Percentiles rank a stretch among this genome's conserved stretches.
Evolutionary conservation across 2,329 filamentous ascomycete species (phyloP).

Genomic region (Exophiala alcalophila): DNA sequence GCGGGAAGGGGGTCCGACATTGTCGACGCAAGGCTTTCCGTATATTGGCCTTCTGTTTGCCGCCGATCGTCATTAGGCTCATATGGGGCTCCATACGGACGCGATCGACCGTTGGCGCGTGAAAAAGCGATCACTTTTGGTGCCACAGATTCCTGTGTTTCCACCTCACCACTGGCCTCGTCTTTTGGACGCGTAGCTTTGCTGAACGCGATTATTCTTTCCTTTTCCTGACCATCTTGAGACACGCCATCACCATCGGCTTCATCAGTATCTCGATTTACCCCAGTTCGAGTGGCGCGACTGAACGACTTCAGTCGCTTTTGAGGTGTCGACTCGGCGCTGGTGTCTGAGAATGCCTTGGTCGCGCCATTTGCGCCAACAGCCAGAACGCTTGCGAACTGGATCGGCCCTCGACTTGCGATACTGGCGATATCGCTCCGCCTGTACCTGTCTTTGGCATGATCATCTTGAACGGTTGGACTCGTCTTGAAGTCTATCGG

Average conservation of each 20-base stretch:
- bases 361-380: conserved; percentile 3
- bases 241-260: conserved; percentile 16
- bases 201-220: conserved; percentile 18
- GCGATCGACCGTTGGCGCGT: conserved; percentile 15
- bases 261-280: neutral
- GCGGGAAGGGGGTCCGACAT: conserved; percentile 18
- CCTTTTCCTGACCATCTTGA: conserved; percentile 8
- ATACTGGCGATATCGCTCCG: conserved; percentile 17
- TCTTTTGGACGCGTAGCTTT: conserved; percentile 11
- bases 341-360: conserved; percentile 20
- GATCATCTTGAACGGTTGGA: conserved; percentile 1
- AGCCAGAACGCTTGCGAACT: conserved; percentile 11
- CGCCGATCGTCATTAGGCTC: conserved; percentile 3
- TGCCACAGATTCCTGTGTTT: conserved; percentile 1
- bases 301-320: conserved; percentile 16
- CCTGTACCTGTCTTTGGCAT: neutral
- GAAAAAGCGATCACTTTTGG: conserved; percentile 19
- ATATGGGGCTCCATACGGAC: conserved; percentile 5
- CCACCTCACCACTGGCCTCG: neutral
- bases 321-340: conserved; percentile 13
- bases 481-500: conserved; percentile 21
- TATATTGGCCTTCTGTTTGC: conserved; percentile 1
- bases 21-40: conserved; percentile 11
- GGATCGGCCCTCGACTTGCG: conserved; percentile 18
- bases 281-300: conserved; percentile 7